Base-by-base conservation (phyloP, 805 yeast species). In the Sugiyamaella americana region DNA sequence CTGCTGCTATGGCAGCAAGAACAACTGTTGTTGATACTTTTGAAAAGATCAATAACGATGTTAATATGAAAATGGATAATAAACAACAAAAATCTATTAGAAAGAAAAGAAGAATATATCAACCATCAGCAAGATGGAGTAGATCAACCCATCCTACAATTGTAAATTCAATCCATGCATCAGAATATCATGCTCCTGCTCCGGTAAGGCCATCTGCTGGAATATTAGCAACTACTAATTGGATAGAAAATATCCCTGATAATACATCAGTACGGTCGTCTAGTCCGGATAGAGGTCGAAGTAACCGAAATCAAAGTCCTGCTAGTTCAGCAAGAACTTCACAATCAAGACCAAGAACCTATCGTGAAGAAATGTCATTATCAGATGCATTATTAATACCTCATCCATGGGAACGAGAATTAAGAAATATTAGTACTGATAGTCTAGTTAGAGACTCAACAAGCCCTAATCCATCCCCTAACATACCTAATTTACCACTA, bases 1-100 rank as follows among this genome's bases (percentile, higher is more conserved):
- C 56, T 18, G 56, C 56, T 26, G 56, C 56, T 2, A 22, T 51
- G 17, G 56, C 56, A 5, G 56, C 56, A 1, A 32, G 46, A 22
- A n/a, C 44, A 2, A 48, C 45, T 22, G 55, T 47, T 5, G 52
- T 40, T 17, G 55, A 49, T 36, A 43, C 51, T 6, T 48, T 51
- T 17, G 55, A 46, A 10, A 49, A 42, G 37, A 49, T 51, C 17
- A 43, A 49, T 42, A 51, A 24, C 37, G 40, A 44, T 11, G 42
- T 46, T 37, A 29, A 21, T 11, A n/a, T n/a, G n/a, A n/a, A 43
- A 26, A 36, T 29, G 41, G 43, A 36, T 18, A 37, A 19, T 20
- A 24, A 30, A 20, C 43, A 45, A 17, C 29, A 30, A 29, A 16
- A 21, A 11, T 11, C 5, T 35, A 35, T 6, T 21, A 35, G 20